These are phyloP conservation scores for Pseudohalonectria lignicola DNA, from an alignment of 2,329 filamentous ascomycete species.

Conservation along the genomic window DNA sequence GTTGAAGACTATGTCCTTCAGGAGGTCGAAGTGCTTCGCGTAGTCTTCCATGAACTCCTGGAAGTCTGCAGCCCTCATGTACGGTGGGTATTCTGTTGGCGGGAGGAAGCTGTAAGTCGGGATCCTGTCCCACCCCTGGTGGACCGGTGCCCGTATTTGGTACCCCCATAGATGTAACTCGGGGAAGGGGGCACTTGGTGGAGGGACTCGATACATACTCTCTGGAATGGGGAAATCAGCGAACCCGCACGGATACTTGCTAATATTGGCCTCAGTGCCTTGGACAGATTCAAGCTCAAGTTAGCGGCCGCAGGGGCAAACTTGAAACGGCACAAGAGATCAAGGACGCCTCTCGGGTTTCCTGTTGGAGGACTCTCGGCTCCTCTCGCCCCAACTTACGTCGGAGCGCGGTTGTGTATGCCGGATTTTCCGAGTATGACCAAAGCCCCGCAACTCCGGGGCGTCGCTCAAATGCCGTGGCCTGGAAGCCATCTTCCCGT, in stretches of 20 bases:
- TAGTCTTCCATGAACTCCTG: conserved; percentile 28
- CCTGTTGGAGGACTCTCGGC: too few species aligned
- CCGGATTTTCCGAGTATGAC: conserved; percentile 25
- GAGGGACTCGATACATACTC: conserved; percentile 18
- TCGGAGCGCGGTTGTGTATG: conserved; percentile 20
- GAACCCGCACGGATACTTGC: conserved; percentile 26
- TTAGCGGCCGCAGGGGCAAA: too few species aligned
- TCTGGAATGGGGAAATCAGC: conserved; percentile 30
- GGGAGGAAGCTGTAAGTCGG: too few species aligned
- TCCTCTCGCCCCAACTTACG: too few species aligned
- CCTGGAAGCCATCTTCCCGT: conserved; percentile 30
- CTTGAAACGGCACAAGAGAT: too few species aligned
- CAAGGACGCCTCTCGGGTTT: too few species aligned
- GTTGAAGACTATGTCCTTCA: conserved; percentile 7
- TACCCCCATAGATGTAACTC: background rate
- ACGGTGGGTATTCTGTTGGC: conserved; percentile 16
- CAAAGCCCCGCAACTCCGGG: conserved; percentile 29
- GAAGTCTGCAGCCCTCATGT: conserved; percentile 14
- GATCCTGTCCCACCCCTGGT: too few species aligned
- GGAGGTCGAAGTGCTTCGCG: conserved; percentile 7
- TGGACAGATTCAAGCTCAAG: too few species aligned
- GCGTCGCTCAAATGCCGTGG: conserved; percentile 25
- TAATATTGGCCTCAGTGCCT: conserved; percentile 21
- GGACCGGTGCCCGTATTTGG: background rate
- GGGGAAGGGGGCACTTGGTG: background rate